These are phyloP conservation scores for Pinus albicaulis DNA, from an alignment of 75 land plant genomes.

Conservation along the genomic window DNA sequence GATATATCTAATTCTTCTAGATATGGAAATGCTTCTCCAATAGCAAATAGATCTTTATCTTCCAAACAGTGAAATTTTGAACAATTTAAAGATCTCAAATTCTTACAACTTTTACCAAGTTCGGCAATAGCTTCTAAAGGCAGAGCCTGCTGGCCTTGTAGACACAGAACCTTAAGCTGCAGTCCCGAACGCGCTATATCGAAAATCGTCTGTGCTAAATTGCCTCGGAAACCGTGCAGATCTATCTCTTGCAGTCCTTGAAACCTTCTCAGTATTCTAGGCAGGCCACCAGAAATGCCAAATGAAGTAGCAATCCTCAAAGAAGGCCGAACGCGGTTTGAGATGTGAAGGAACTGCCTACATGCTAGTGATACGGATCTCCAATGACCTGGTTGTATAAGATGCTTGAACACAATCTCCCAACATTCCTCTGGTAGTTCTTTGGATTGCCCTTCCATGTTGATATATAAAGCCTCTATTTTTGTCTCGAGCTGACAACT, in stretches of 20 bases:
- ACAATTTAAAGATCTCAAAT: conserved; percentile 6
- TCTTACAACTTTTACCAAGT: conserved; percentile 7
- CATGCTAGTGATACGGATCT: conserved; percentile 15
- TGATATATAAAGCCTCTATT: neutral
- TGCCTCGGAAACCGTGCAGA: conserved; percentile 11
- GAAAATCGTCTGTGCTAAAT: conserved; percentile 7
- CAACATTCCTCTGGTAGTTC: conserved; percentile 25
- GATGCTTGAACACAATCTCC: conserved; percentile 9
- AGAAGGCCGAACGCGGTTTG: conserved; percentile 16
- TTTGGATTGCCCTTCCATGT: neutral
- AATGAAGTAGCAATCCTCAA: neutral
- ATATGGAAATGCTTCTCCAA: conserved; percentile 14
- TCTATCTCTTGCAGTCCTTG: conserved; percentile 9
- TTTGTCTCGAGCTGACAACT: no score
- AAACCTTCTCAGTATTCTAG: conserved; percentile 8
- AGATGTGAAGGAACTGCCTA: conserved; percentile 14
- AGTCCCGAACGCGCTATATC: conserved; percentile 8
- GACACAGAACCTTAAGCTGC: neutral
- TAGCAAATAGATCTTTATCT: conserved; percentile 4
- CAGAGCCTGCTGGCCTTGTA: conserved; percentile 15
- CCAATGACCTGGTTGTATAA: conserved; percentile 14
- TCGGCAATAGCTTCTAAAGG: conserved; percentile 9
- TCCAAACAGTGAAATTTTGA: conserved; percentile 6
- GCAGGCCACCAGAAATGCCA: conserved; percentile 10
- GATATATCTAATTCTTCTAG: conserved; percentile 14